phyloP scores from a whole-genome alignment of 495 filamentous ascomycete genomes.

The Podospora sp. region DNA sequence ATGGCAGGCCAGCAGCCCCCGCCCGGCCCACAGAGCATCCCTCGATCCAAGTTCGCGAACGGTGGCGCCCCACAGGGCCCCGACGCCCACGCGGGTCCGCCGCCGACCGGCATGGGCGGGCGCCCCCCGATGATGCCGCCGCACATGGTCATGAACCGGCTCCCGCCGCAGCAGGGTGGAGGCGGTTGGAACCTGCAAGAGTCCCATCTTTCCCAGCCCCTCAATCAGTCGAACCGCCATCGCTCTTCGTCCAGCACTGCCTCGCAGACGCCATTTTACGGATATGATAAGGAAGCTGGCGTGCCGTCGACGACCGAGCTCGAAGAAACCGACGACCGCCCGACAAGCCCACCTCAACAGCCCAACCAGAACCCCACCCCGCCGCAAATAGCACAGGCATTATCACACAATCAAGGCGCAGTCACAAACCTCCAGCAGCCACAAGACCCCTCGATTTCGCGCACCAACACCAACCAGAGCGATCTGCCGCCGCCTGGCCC shows the following conservation, averaged over 20 bases:
- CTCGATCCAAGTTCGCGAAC: slow-evolving; percentile 20
- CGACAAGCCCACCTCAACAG: background rate
- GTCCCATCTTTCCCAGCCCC: slow-evolving; percentile 47
- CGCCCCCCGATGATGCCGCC: slow-evolving; percentile 26
- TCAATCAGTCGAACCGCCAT: slow-evolving; percentile 43
- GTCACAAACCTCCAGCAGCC: slow-evolving; percentile 5
- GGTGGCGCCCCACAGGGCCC: slow-evolving; percentile 17
- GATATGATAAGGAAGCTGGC: slow-evolving; percentile 51
- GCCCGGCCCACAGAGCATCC: slow-evolving; percentile 18
- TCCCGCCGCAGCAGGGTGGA: slow-evolving; percentile 34
- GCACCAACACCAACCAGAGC: slow-evolving; percentile 40
- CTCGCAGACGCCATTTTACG: slow-evolving; percentile 39
- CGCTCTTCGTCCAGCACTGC: slow-evolving; percentile 40
- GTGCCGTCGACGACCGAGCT: slow-evolving; percentile 18
- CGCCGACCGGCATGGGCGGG: slow-evolving; percentile 18
- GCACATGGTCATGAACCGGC: slow-evolving; percentile 31
- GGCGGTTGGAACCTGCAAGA: slow-evolving; percentile 48
- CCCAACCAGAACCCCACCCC: slow-evolving; percentile 15
- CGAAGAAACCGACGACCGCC: background rate
- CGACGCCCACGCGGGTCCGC: slow-evolving; percentile 9
- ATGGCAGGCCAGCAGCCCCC: slow-evolving; percentile 21
- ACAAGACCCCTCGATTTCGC: slow-evolving; percentile 32
- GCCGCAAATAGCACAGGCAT: slow-evolving; percentile 29
- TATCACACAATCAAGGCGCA: slow-evolving; percentile 24
- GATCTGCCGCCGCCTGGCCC: slow-evolving; percentile 16